These are phyloP conservation scores for Apiospora hydei DNA, from an alignment of 2,329 filamentous ascomycete species.

Conservation along the genomic window DNA sequence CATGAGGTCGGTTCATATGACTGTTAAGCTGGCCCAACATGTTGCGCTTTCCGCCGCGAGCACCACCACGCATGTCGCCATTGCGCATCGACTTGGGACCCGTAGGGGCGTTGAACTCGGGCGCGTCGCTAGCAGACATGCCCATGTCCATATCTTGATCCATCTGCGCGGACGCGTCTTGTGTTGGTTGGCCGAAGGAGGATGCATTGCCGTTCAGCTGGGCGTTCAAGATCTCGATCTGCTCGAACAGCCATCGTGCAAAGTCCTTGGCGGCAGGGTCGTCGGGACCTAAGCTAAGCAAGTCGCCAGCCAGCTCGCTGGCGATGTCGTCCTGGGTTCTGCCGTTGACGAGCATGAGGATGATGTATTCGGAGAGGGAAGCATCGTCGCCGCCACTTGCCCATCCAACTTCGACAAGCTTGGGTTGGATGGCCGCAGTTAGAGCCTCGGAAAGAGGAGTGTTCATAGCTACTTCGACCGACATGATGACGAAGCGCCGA, in stretches of 20 bases:
- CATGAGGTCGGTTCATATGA: constrained; percentile 78
- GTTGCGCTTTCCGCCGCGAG: constrained; percentile 71
- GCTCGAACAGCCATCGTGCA: constrained; percentile 90
- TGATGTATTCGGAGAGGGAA: constrained; percentile 92
- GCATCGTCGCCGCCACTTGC: constrained; percentile 79
- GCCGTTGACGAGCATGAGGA: constrained; percentile 95
- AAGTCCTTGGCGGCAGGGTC: constrained; percentile 86
- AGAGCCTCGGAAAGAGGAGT: constrained; percentile 87
- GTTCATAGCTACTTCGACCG: constrained; percentile 77
- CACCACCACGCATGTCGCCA: constrained; percentile 55
- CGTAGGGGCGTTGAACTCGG: constrained; percentile 74
- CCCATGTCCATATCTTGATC: constrained; percentile 78
- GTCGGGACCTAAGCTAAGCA: constrained; percentile 82
- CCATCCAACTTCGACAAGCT: constrained; percentile 94
- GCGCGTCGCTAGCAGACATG: constrained; percentile 54
- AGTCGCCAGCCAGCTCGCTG: constrained; percentile 84
- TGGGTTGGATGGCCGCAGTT: constrained; percentile 83
- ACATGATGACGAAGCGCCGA: constrained; percentile 61
- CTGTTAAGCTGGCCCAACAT: constrained; percentile 87
- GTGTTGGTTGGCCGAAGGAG: constrained; percentile 37
- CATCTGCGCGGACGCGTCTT: constrained; percentile 41
- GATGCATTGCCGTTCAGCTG: constrained; percentile 62
- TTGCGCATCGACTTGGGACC: constrained; percentile 93
- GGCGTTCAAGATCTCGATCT: constrained; percentile 73
- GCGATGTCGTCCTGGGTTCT: constrained; percentile 92